phyloP scores from a whole-genome alignment of 2,329 filamentous ascomycete genomes.

The Thielaviopsis ethacetica region DNA sequence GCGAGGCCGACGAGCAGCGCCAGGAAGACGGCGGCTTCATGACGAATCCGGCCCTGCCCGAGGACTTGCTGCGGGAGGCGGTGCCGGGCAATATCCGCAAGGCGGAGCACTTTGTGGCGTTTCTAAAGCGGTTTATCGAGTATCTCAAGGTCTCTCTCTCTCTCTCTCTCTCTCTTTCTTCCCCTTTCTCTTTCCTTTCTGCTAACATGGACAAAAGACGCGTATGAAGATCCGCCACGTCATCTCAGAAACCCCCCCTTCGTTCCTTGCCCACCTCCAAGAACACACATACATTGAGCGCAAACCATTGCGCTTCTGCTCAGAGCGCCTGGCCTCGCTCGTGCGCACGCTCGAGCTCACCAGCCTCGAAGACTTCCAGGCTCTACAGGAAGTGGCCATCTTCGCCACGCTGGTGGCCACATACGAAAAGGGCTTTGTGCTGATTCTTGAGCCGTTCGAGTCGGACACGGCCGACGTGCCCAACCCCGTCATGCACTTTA shows the following conservation, averaged over 20 bases:
- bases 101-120: constrained; percentile 90
- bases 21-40: constrained; percentile 85
- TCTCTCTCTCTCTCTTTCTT: not conserved
- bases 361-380: constrained; percentile 95
- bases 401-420: constrained; percentile 93
- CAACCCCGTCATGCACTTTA: constrained; percentile 93
- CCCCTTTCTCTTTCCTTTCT: not conserved
- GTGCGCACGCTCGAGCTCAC: constrained; percentile 90
- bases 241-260: constrained; percentile 90
- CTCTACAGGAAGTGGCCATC: constrained; percentile 90
- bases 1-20: constrained; percentile 73
- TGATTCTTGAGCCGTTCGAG: constrained; percentile 95
- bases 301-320: constrained; percentile 87
- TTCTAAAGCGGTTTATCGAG: constrained; percentile 91
- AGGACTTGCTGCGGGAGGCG: constrained; percentile 87
- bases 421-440: constrained; percentile 87
- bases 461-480: constrained; percentile 89
- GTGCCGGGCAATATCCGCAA: constrained; percentile 91
- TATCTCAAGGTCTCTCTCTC: constrained; percentile 53
- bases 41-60: constrained; percentile 84
- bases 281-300: constrained; percentile 96
- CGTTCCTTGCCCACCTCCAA: constrained; percentile 81
- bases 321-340: constrained; percentile 83
- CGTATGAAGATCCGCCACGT: constrained; percentile 97
- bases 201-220: constrained; percentile 35